A percentile compares a stretch with the other conserved stretches of the same genome.
Conservation (phyloP, 2,329 filamentous ascomycete genomes). For the Myriangium duriaei region DNA sequence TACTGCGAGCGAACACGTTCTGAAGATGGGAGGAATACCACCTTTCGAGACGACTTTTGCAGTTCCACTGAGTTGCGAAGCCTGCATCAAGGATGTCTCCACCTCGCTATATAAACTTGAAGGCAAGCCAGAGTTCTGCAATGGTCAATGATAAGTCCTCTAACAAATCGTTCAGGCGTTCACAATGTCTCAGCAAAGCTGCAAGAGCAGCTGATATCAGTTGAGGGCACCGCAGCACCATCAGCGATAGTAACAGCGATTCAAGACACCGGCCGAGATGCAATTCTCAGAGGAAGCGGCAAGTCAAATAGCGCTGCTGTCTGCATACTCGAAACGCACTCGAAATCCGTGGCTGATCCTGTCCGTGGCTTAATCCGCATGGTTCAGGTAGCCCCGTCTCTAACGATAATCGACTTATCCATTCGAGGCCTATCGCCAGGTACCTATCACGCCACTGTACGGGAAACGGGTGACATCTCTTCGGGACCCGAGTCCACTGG, state of each 20-base stretch:
- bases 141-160: background rate
- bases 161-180: conserved; percentile 46
- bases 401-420: conserved; percentile 79
- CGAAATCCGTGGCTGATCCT: conserved; percentile 45
- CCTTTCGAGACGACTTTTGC: conserved; percentile 72
- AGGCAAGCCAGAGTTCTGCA: conserved; percentile 37
- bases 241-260: conserved; percentile 83
- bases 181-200: conserved; percentile 72
- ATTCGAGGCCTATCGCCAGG: conserved; percentile 71
- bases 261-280: conserved; percentile 80
- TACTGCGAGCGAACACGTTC: background rate
- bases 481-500: conserved; percentile 72
- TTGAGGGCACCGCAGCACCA: conserved; percentile 82
- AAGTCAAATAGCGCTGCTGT: conserved; percentile 83
- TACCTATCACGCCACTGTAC: conserved; percentile 70
- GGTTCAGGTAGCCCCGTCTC: conserved; percentile 71
- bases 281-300: conserved; percentile 83
- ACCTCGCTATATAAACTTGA: conserved; percentile 61
- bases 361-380: conserved; percentile 83
- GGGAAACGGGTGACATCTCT: conserved; percentile 77
- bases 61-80: conserved; percentile 83
- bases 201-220: conserved; percentile 67
- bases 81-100: conserved; percentile 78
- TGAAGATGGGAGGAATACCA: conserved; percentile 17
- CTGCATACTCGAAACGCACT: conserved; percentile 85